Conservation (phyloP, 164 flowering plant genomes). For the Tinospora cordifolia region DNA sequence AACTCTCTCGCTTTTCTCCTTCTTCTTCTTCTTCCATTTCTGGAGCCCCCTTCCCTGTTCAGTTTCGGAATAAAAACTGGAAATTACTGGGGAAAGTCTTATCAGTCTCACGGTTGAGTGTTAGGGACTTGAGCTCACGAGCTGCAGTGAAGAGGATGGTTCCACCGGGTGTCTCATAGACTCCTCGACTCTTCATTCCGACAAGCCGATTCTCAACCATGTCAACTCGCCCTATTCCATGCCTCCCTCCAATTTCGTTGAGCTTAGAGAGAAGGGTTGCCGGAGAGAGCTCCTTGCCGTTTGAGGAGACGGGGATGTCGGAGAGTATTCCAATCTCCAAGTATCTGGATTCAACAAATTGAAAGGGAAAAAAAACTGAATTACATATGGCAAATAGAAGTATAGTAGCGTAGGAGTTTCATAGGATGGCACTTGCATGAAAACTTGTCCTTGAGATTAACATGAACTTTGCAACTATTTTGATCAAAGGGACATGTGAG, state of each 20-base stretch:
- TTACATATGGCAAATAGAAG: too few relatives aligned
- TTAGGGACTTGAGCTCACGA: constrained; percentile 77
- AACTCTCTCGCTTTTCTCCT: too few relatives aligned
- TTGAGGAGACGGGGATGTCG: constrained; percentile 71
- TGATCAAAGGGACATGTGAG: neutral
- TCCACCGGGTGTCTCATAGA: constrained; percentile 96
- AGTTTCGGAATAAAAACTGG: too few relatives aligned
- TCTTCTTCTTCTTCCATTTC: too few relatives aligned
- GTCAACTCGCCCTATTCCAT: constrained; percentile 85
- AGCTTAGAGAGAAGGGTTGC: constrained; percentile 68
- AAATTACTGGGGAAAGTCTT: too few relatives aligned
- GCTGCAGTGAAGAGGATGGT: constrained; percentile 74
- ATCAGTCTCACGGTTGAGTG: too few relatives aligned
- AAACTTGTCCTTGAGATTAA: too few relatives aligned
- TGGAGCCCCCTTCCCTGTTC: too few relatives aligned
- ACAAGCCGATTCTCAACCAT: constrained; percentile 93
- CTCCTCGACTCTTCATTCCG: constrained; percentile 98
- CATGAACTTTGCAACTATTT: neutral
- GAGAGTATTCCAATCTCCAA: constrained; percentile 65
- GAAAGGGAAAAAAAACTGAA: neutral
- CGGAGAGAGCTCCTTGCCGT: constrained; percentile 72
- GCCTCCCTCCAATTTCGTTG: constrained; percentile 77
- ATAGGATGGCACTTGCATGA: too few relatives aligned
- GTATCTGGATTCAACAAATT: constrained; percentile 34
- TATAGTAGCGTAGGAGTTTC: too few relatives aligned